Conservation (phyloP, 2,329 filamentous ascomycete species). For the Aspergillus nomiae region DNA sequence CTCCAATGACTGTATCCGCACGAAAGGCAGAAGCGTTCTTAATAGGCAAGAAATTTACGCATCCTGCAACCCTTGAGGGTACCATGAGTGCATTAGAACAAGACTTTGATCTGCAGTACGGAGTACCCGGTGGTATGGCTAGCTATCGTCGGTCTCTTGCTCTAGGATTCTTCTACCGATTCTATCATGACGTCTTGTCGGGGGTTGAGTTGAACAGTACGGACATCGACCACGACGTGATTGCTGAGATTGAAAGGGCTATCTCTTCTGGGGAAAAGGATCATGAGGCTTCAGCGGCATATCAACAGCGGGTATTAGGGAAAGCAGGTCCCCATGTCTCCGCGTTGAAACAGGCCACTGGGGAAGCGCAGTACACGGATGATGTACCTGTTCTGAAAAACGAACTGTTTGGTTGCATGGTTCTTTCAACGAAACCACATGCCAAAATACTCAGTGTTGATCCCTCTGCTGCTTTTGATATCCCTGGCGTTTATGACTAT, state of each 20-base stretch:
- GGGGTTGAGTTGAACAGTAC: conserved; percentile 52
- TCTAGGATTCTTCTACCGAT: conserved; percentile 93
- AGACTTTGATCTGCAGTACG: conserved; percentile 86
- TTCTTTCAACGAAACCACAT: conserved; percentile 84
- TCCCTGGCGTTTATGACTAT: conserved; percentile 82
- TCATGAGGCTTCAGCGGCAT: conserved; percentile 70
- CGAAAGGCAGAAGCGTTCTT: conserved; percentile 75
- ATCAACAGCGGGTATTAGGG: conserved; percentile 79
- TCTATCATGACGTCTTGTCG: conserved; percentile 84
- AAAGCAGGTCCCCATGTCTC: conserved; percentile 86
- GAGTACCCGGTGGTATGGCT: conserved; percentile 96
- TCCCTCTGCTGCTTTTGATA: conserved; percentile 71
- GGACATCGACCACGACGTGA: conserved; percentile 69
- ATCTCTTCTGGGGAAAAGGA: conserved; percentile 83
- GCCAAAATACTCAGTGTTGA: conserved; percentile 82
- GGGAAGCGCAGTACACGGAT: conserved; percentile 94
- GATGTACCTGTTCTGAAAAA: conserved; percentile 87
- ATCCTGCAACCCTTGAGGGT: conserved; percentile 82
- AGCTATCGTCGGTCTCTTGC: conserved; percentile 91
- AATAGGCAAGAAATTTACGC: conserved; percentile 74
- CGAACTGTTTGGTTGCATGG: conserved; percentile 84
- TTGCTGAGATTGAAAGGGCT: conserved; percentile 80
- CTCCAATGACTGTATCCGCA: conserved; percentile 84
- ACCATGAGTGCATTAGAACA: conserved; percentile 85
- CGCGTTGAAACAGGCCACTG: conserved; percentile 89